These are phyloP conservation scores for Candida hispaniensis DNA, from an alignment of 805 yeast species.

Conservation along the genomic window DNA sequence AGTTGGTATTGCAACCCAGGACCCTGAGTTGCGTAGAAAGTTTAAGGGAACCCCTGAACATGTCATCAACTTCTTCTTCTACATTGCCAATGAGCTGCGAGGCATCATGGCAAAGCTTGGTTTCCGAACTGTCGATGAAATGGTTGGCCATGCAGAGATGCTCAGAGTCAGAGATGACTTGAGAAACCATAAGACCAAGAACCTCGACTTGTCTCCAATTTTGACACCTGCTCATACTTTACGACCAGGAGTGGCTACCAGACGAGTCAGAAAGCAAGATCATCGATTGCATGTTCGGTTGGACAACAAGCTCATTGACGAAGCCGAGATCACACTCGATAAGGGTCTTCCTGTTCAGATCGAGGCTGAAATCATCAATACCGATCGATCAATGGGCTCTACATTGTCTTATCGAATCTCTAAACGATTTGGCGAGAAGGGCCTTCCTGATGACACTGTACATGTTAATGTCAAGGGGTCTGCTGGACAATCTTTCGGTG, in stretches of 20 bases:
- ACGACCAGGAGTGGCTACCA: conserved; percentile 94
- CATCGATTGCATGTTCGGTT: conserved; percentile 85
- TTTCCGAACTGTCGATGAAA: conserved; percentile 89
- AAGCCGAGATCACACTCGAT: conserved; percentile 88
- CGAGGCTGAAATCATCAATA: conserved; percentile 86
- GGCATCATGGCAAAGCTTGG: conserved; percentile 90
- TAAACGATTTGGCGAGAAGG: conserved; percentile 83
- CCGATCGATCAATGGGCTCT: conserved; percentile 93
- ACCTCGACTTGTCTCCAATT: conserved; percentile 83
- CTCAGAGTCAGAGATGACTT: conserved; percentile 73
- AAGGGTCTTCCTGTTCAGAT: conserved; percentile 93
- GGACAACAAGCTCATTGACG: conserved; percentile 93
- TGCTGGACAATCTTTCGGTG: conserved; percentile 99
- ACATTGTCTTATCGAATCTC: conserved; percentile 91
- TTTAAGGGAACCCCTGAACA: conserved; percentile 97
- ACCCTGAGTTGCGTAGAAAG: conserved; percentile 83
- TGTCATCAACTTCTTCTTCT: conserved; percentile 94
- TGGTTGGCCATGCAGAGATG: conserved; percentile 96
- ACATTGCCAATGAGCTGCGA: conserved; percentile 85
- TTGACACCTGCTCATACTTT: conserved; percentile 94
- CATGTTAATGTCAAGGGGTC: conserved; percentile 86
- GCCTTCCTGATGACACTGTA: conserved; percentile 91
- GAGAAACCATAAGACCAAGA: conserved; percentile 80
- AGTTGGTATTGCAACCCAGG: conserved; percentile 98
- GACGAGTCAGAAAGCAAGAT: conserved; percentile 86